Evolutionary conservation across 495 filamentous ascomycete species (phyloP).

Genomic region (Talaromyces proteolyticus): DNA sequence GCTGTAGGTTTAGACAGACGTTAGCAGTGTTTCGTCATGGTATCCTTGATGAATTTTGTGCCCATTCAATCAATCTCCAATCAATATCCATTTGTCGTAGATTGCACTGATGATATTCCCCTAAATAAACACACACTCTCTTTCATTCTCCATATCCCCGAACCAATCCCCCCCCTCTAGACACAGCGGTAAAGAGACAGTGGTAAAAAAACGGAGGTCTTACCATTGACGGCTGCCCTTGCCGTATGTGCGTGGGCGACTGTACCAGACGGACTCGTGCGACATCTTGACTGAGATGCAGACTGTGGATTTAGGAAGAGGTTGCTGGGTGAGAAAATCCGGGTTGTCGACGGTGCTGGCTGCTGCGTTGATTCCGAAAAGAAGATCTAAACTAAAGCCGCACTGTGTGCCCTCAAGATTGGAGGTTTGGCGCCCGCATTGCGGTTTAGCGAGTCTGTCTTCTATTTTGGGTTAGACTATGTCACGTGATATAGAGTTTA

Average conservation of each 20-base stretch:
- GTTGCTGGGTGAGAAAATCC: neutral
- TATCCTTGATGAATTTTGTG: conserved; percentile 10
- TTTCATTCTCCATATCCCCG: neutral
- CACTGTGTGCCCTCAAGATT: neutral
- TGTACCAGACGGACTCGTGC: conserved; percentile 99
- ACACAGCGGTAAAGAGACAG: conserved; percentile 12
- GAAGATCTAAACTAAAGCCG: too few species aligned
- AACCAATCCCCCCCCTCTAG: conserved; percentile 7
- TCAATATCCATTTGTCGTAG: conserved; percentile 7
- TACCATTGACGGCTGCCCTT: conserved; percentile 92
- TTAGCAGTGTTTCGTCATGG: conserved; percentile 1
- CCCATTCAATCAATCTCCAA: conserved; percentile 12
- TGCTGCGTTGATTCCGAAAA: neutral
- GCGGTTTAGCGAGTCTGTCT: neutral
- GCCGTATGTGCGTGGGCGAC: conserved; percentile 80
- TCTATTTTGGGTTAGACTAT: neutral
- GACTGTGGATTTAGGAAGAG: too few species aligned
- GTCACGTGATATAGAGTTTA: neutral
- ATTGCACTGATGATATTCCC: conserved; percentile 5
- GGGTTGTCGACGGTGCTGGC: neutral
- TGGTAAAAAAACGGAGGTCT: conserved; percentile 18
- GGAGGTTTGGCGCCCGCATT: neutral
- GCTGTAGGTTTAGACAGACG: conserved; percentile 43
- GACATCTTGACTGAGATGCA: conserved; percentile 60
- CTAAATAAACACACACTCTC: conserved; percentile 5